Conservation (phyloP, 192 early-diverging fungal genomes). For the Rhizophagus clarus region DNA sequence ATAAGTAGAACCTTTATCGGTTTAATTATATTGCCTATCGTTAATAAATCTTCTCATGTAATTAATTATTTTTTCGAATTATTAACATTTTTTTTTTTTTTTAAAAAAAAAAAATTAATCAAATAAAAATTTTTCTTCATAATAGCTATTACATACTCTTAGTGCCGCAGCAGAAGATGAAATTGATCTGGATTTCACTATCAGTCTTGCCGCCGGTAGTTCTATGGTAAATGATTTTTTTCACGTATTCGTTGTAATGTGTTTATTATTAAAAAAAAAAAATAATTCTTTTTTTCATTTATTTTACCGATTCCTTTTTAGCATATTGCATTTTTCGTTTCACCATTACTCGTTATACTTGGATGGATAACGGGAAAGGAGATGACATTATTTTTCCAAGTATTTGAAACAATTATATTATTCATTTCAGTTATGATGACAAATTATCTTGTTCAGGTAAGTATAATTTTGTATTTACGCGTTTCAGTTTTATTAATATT, state of each 20-base stretch:
- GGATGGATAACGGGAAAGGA: conserved; percentile 84
- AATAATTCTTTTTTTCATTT: not conserved
- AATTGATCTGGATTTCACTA: conserved; percentile 75
- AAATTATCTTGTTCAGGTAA: conserved; percentile 69
- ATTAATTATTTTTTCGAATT: not conserved
- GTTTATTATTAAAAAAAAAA: too few relatives aligned
- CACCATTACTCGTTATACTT: conserved; percentile 67
- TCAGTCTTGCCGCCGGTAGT: conserved; percentile 87
- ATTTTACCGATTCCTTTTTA: not conserved
- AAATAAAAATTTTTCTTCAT: conserved; percentile 21
- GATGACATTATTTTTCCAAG: conserved; percentile 84
- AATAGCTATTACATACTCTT: conserved; percentile 77
- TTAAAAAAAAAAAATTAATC: too few relatives aligned
- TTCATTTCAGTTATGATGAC: conserved; percentile 79
- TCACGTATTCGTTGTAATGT: too few relatives aligned
- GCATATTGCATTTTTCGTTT: conserved; percentile 86
- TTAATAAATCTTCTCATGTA: conserved; percentile 80
- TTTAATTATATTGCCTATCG: conserved; percentile 86
- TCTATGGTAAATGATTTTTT: conserved; percentile 54
- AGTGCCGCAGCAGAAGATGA: conserved; percentile 81
- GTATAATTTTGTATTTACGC: not conserved
- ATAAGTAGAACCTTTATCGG: conserved; percentile 86
- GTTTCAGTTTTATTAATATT: conserved; percentile 34
- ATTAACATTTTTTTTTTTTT: not conserved
- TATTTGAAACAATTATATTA: conserved; percentile 79